A percentile compares a stretch with the other conserved stretches of the same genome.
Conservation (phyloP, 2,329 filamentous ascomycete genomes). For the Truncatella angustata region DNA sequence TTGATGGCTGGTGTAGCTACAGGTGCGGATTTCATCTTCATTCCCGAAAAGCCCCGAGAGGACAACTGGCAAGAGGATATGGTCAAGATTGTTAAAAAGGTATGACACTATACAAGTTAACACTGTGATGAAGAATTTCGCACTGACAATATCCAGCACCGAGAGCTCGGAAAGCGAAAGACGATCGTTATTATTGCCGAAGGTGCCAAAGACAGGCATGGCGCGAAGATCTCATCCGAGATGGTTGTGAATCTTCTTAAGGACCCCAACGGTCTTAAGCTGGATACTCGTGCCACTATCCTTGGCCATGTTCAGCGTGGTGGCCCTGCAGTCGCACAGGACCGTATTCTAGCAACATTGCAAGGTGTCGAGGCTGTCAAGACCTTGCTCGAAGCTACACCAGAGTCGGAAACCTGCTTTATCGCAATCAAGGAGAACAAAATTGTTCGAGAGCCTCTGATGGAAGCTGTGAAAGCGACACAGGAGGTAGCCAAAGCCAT, state of each 20-base stretch:
- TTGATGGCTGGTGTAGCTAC: conserved; percentile 95
- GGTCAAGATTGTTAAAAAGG: conserved; percentile 72
- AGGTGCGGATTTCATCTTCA: conserved; percentile 94
- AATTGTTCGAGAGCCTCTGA: conserved; percentile 84
- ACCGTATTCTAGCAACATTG: conserved; percentile 87
- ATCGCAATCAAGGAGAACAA: conserved; percentile 98
- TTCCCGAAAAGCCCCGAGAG: conserved; percentile 86
- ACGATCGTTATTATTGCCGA: conserved; percentile 98
- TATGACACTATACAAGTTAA: conserved; percentile 32
- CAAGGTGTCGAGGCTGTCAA: conserved; percentile 94
- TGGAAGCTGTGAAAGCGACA: conserved; percentile 85
- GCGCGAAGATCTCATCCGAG: conserved; percentile 77
- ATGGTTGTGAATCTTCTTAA: conserved; percentile 90
- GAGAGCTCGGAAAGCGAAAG: conserved; percentile 86
- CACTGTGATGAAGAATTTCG: too few species aligned
- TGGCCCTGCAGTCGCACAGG: conserved; percentile 88
- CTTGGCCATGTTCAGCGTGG: conserved; percentile 97
- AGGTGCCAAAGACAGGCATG: conserved; percentile 80
- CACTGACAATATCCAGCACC: too few species aligned
- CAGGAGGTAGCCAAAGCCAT: conserved; percentile 83
- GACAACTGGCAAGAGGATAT: conserved; percentile 89
- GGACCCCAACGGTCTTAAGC: conserved; percentile 68
- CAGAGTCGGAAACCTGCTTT: conserved; percentile 86
- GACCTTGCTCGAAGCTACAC: conserved; percentile 84
- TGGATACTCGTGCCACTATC: conserved; percentile 93